Conservation (phyloP, 2,329 filamentous ascomycete species). For the Fusarium illudens region DNA sequence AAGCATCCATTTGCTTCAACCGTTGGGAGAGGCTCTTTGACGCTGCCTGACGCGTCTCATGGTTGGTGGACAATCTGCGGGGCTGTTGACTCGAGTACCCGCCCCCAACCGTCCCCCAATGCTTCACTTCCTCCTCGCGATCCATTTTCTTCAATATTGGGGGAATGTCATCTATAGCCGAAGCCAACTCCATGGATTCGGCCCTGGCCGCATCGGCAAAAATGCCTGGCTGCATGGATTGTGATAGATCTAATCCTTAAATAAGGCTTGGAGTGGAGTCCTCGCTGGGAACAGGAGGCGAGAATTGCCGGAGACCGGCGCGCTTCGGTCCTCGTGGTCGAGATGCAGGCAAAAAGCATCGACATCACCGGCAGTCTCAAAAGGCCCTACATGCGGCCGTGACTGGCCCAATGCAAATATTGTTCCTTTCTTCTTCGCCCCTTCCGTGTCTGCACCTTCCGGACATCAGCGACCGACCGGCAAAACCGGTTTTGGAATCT, state of each 20-base stretch:
- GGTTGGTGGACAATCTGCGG: conserved; percentile 39
- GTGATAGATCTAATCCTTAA: conserved; percentile 22
- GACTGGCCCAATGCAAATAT: background rate
- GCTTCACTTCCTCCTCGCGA: conserved; percentile 4
- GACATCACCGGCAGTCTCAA: background rate
- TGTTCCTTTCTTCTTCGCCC: background rate
- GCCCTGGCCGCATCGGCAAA: conserved; percentile 19
- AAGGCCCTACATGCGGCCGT: conserved; percentile 8
- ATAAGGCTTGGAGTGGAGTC: background rate
- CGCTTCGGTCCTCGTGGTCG: conserved; percentile 7
- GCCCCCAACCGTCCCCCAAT: conserved; percentile 39
- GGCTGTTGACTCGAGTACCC: conserved; percentile 18
- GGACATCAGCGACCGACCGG: conserved; percentile 14
- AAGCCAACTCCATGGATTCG: conserved; percentile 20
- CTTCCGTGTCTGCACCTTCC: conserved; percentile 7
- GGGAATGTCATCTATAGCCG: conserved; percentile 18
- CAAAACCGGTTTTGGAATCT: conserved; percentile 26
- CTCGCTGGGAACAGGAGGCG: conserved; percentile 19
- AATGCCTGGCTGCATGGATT: conserved; percentile 17
- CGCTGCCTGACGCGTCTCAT: conserved; percentile 16
- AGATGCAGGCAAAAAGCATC: conserved; percentile 6
- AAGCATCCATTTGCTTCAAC: background rate
- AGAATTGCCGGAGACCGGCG: conserved; percentile 2
- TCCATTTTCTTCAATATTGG: conserved; percentile 35
- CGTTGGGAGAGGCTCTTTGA: conserved; percentile 22